Base-by-base conservation (phyloP, 768 basidiomycete genomes). In the Mycena olivaceomarginata region DNA sequence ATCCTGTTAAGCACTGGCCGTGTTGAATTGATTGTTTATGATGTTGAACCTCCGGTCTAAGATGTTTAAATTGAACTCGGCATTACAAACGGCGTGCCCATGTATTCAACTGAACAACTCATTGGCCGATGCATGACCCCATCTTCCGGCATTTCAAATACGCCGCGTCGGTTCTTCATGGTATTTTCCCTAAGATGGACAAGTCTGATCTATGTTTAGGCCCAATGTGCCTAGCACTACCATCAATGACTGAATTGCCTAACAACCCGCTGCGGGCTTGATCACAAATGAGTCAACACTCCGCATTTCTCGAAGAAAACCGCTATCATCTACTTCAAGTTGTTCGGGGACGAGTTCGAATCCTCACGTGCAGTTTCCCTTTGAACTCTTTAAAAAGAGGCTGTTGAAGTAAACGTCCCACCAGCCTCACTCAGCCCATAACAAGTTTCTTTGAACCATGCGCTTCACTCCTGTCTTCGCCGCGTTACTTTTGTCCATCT, bases 381-480 rank as follows among this genome's bases (percentile, higher is more conserved):
- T 40, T 31, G 22, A 22, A 65, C 46, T 15, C 4, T 25, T 45
- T 66, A 65, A 66, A 66, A 57, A 66, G 48, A 9, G 10, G 16
- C 16, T 16, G 22, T 10, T 16, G n/a, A 12, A 40, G 51, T 56
- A 18, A 2, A 56, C n/a, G 8, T 56, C 4, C 51, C 37, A n/a
- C 18, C 5, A 31, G 12, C 43, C 45, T 18, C 60, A 45, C 43
- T 45, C 15, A 15, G 43, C 39, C 48, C 11, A 51, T 7, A 15
- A 51, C 41, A 25, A 11, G 39, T 25, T 41, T 9, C 60, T 13
- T 56, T n/a, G 10, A 12, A 25, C 15, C 41, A 73, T 73, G 72
- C 65, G 65, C 45, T 73, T 73, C 22, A 18, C 72, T 18, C 72
- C 72, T 13, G 31, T 73, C n/a, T 59, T 73, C 20, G 65, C 72